These are phyloP conservation scores for Nicotiana otophora DNA, from an alignment of 257 asterid genomes.

Conservation along the genomic window DNA sequence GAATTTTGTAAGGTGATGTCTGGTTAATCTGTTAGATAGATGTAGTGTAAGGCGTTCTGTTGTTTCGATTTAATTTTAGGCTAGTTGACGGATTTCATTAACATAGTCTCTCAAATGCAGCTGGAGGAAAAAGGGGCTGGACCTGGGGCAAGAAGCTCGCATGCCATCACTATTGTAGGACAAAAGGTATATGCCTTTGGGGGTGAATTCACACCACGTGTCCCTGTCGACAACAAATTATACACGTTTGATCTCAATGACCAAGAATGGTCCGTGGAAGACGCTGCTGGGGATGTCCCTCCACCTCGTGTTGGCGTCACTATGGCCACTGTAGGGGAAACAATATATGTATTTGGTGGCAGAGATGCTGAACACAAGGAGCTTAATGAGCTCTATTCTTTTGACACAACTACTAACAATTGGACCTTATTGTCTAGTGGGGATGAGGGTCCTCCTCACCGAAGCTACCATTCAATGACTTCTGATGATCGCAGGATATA, in stretches of 20 bases:
- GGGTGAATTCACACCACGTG: constrained; percentile 78
- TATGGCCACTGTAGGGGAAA: constrained; percentile 55
- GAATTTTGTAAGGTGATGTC: background rate
- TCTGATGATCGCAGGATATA: constrained; percentile 54
- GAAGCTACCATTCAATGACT: constrained; percentile 87
- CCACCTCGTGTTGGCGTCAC: constrained; percentile 93
- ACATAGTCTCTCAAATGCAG: constrained; percentile 33
- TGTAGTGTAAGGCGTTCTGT: background rate
- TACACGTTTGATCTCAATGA: constrained; percentile 51
- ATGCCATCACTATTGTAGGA: constrained; percentile 75
- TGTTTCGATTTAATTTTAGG: background rate
- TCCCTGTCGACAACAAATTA: constrained; percentile 75
- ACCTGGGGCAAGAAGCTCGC: constrained; percentile 95
- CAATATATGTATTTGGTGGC: constrained; percentile 73
- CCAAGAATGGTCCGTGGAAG: constrained; percentile 61
- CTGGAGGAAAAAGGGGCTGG: constrained; percentile 66
- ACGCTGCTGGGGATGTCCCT: constrained; percentile 60
- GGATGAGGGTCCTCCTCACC: constrained; percentile 42
- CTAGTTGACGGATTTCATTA: background rate
- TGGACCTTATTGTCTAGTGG: constrained; percentile 61
- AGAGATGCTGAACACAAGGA: constrained; percentile 74
- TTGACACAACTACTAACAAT: constrained; percentile 45
- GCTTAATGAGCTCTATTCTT: constrained; percentile 55
- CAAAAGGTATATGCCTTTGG: constrained; percentile 70
- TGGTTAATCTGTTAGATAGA: background rate